Conservation (phyloP, 257 asterid species). For the Nicotiana tabacum region DNA sequence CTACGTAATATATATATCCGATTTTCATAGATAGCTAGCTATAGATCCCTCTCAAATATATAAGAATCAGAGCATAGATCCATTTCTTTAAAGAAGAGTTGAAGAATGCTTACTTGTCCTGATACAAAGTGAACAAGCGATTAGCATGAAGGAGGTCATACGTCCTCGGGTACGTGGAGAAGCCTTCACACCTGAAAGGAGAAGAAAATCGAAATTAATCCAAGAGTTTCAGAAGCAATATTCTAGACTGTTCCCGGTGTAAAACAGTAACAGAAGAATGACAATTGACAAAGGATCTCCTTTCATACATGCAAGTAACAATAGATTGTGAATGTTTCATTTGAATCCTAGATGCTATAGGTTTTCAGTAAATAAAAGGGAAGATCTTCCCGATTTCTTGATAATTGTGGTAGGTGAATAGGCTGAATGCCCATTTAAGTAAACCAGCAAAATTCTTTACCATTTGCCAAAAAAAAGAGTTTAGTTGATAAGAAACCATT, state of each 20-base stretch:
- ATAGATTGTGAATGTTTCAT: neutral
- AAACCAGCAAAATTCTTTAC: neutral
- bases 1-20: neutral
- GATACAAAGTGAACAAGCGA: conserved; percentile 62
- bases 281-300: neutral
- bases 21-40: neutral
- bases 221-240: neutral
- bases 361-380: neutral
- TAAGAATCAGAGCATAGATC: neutral
- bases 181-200: conserved; percentile 80
- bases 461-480: neutral
- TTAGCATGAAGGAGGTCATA: conserved; percentile 81
- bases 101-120: conserved; percentile 58
- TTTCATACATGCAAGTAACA: neutral
- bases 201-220: neutral
- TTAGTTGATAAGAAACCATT: neutral
- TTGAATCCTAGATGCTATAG: neutral
- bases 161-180: conserved; percentile 93
- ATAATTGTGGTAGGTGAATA: neutral
- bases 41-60: neutral
- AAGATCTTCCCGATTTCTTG: neutral
- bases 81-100: neutral
- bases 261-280: neutral
- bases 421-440: neutral
- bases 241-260: neutral